phyloP scores from a whole-genome alignment of 768 basidiomycete species.

The Cystoderma amianthinum region DNA sequence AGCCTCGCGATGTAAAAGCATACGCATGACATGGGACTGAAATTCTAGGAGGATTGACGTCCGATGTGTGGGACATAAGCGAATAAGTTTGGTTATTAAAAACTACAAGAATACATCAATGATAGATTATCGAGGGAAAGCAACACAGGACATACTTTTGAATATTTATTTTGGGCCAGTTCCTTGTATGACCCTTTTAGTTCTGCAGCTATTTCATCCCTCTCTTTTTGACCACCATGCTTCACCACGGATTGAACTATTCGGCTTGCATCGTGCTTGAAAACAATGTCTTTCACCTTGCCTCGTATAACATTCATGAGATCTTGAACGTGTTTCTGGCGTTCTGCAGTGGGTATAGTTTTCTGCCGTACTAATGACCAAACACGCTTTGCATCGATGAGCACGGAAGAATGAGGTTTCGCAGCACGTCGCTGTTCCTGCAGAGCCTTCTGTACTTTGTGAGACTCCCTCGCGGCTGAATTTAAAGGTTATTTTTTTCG shows the following conservation, averaged over 20 bases:
- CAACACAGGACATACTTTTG: conserved; percentile 52
- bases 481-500: conserved; percentile 1
- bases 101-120: conserved; percentile 38
- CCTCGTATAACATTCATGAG: conserved; percentile 77
- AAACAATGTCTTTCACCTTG: conserved; percentile 76
- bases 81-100: conserved; percentile 73
- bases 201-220: conserved; percentile 78
- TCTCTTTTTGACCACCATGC: conserved; percentile 66
- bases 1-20: conserved; percentile 83
- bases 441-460: conserved; percentile 61
- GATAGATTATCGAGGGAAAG: neutral
- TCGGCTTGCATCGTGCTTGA: conserved; percentile 89
- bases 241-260: conserved; percentile 81
- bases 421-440: conserved; percentile 66
- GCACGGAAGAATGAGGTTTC: conserved; percentile 69
- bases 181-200: conserved; percentile 75
- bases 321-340: conserved; percentile 65
- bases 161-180: conserved; percentile 83
- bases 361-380: conserved; percentile 77
- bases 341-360: conserved; percentile 60
- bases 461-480: conserved; percentile 60
- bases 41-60: conserved; percentile 74
- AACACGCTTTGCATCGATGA: conserved; percentile 65
- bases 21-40: conserved; percentile 63
- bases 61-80: conserved; percentile 68